Base-by-base conservation (phyloP, 140 eudicot genomes). In the Erigeron philadelphicus region DNA sequence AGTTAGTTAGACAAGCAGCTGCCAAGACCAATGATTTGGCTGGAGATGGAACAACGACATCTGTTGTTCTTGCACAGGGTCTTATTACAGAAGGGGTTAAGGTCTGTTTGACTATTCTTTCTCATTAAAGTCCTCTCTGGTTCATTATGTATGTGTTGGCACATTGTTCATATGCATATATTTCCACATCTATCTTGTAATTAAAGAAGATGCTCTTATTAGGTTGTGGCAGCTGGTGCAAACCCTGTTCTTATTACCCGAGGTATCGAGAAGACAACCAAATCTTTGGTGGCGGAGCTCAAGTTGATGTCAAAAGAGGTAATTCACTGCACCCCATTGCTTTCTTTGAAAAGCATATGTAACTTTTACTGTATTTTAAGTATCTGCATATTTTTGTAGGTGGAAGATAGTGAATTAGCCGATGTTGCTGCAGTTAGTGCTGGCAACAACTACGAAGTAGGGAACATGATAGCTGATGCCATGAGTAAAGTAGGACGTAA, bases 401-500 rank as follows among this genome's bases (percentile, higher is more conserved):
- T 92, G 47, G 96, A 93, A 70, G 98, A 93, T 61, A 78, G 86
- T 69, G 98, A 93, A 62, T 76, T 93, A 23, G 96, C 90, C 35
- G 96, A 93, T 78, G 96, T 93, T 61, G 98, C 96, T 73, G 95
- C 98, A 31, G 98, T 93, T 18, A 88, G 98, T 89, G 98, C 96
- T 9, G 98, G 98, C 6, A 93, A 93, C 85, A 93, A 89, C 72
- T 71, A 84, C 35, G 96, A 93, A 81, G 86, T 93, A 12, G 98
- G 98, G 72, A 81, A 81, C 56, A 93, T 93, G 98, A 86, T 93
- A 45, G 96, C 98, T 31, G 96, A 93, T 76, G 98, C 98, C 56
- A 70, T 89, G 90, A 81, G 85, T 74, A 93, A 88, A 80, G 98
- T 93, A 16, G 98, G 96, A 2, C 82, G 96, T 23, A 88, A 84